Base-by-base conservation (phyloP, 108 stramenopile species). In the Stephanodiscus minutulus region DNA sequence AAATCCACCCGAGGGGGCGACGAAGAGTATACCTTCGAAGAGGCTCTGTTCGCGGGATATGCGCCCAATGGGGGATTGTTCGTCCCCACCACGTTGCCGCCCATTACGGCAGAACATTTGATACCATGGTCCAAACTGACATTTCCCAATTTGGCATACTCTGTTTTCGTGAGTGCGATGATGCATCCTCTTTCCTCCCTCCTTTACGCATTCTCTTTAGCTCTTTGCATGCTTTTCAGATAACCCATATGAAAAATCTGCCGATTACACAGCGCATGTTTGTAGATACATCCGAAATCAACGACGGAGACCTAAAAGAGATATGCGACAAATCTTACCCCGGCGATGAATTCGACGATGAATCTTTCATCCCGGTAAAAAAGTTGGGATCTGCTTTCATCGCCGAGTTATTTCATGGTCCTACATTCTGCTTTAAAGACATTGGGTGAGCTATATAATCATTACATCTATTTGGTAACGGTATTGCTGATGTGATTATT, bases 381-480 rank as follows among this genome's bases (percentile, higher is more conserved):
- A 80, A 77, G 61, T 55, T 80, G 54, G 70, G 61, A 11, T 52
- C 64, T 18, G 48, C 81, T 46, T 87, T 74, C 61, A 68, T 97
- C 18, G 86, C 87, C 17, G 96, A 97, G 78, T 68, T 97, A 50
- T 97, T 94, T 73, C 93, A 95, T 81, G 96, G 96, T 24, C 93
- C 96, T 15, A 94, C 96, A 2, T 83, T 85, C 78, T 94, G 94
- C 72, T 97, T 97, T 83, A 97, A 97, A 79, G 96, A 97, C 73
- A 67, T 97, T 28, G 94, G 96, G 72, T 77, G 47, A 67, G 74
- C 46, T 55, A 41, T 50, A n/a, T 39, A 15, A 48, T 15, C 18
- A 48, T 27, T 25, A 1, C 52, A 46, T 73, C 1, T 46, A 48
- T 60, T 7, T 35, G 31, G 43, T 44, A 15, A 1, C 43, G 15